Base-by-base conservation (phyloP, 2,329 filamentous ascomycete species). In the Beauveria caledonica region DNA sequence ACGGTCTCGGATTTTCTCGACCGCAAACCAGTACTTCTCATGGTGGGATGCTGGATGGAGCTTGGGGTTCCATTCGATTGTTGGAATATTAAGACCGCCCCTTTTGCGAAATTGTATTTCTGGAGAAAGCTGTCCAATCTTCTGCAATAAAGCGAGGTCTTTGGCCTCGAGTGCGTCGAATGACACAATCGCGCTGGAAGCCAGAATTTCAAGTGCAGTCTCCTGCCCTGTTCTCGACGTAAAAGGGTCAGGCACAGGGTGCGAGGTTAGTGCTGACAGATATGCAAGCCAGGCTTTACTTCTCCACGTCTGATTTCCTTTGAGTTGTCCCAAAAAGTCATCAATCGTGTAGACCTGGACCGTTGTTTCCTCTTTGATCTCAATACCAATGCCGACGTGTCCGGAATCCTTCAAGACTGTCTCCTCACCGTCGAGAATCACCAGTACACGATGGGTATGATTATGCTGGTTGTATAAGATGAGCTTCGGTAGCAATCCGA, bases 241-340 rank as follows among this genome's bases (percentile, higher is more conserved):
- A 0, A 84, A 68, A 0, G 68, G 69, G 63, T 85, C 82, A 0
- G 77, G 76, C 0, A 83, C 66, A 42, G 73, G 79, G 48, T 75
- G 72, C 0, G 81, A 80, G 0, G 82, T 85, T 0, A 83, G 56
- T 0, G 78, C 80, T 64, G 86, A 81, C 0, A 86, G 68, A 29
- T 79, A 77, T 5, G 70, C 71, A 0, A 83, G 69, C 25, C 77
- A 74, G 0, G 86, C 70, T 56, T 79, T 80, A 66, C 80, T 81
- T 17, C 76, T 72, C 0, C 85, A 62, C 11, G 71, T 78, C 0
- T 80, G 79, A 62, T 77, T 80, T 25, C 81, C 79, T 0, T 73
- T 62, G 0, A 87, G 65, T 25, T 46, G 42, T 4, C 10, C 3
- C 9, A 61, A 19, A 8, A 2, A 3, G 0, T 51, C 27, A 33